A percentile compares a stretch with the other conserved stretches of the same genome.
phyloP scores from a whole-genome alignment of 2,329 filamentous ascomycete genomes.

The Colletotrichum sp. region DNA sequence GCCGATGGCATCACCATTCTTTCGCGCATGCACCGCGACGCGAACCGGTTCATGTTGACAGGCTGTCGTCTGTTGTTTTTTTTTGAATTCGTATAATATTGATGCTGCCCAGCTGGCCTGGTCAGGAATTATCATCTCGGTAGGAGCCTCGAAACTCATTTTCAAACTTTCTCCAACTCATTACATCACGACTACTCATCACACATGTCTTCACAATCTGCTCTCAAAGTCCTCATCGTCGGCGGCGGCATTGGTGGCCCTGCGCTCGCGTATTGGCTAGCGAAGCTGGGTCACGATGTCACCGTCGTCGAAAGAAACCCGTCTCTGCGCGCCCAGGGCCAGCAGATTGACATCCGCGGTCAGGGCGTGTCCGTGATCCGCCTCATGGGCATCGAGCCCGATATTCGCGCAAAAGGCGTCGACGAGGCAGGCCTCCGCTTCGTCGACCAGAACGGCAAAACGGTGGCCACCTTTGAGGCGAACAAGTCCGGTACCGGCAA shows the following conservation, averaged over 20 bases:
- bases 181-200: not conserved
- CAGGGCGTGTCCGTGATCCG: conserved; percentile 43
- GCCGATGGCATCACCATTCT: not conserved
- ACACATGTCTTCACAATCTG: conserved; percentile 33
- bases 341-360: conserved; percentile 51
- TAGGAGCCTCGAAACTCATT: not conserved
- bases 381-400: conserved; percentile 42
- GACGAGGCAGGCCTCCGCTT: conserved; percentile 53
- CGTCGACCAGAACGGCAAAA: conserved; percentile 43
- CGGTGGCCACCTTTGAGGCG: conserved; percentile 42
- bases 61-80: too few species aligned
- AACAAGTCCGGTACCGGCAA: conserved; percentile 44
- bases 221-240: conserved; percentile 51
- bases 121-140: not conserved
- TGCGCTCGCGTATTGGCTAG: conserved; percentile 46
- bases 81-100: not conserved
- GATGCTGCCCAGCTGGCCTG: not conserved
- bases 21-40: not conserved
- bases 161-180: not conserved
- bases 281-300: conserved; percentile 37
- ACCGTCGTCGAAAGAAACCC: conserved; percentile 48
- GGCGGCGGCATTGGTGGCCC: conserved; percentile 52
- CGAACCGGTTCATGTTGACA: not conserved
- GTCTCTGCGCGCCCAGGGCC: conserved; percentile 40
- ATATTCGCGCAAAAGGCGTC: conserved; percentile 40